phyloP scores from a whole-genome alignment of 257 asterid genomes.

The Lantana camara region DNA sequence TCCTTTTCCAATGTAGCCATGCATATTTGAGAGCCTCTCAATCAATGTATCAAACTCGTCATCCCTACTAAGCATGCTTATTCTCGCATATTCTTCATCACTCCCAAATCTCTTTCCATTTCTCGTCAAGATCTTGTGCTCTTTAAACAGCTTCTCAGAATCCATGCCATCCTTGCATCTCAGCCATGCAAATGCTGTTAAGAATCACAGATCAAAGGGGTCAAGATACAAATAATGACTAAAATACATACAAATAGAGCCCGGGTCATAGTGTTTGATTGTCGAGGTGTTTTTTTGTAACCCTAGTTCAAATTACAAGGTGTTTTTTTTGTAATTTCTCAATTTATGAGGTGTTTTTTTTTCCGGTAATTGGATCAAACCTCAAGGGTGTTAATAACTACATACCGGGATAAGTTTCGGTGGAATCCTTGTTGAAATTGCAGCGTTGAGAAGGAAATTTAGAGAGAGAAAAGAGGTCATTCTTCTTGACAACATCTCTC shows the following conservation, averaged over 20 bases:
- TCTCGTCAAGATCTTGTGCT: constrained; percentile 55
- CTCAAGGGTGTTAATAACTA: too few species aligned
- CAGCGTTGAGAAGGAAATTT: constrained; percentile 58
- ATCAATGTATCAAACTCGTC: constrained; percentile 61
- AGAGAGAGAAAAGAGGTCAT: constrained; percentile 37
- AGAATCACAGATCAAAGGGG: too few species aligned
- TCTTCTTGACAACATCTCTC: constrained; percentile 37
- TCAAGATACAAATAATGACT: too few species aligned
- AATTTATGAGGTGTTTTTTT: too few species aligned
- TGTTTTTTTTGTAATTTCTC: too few species aligned
- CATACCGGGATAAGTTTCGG: constrained; percentile 66
- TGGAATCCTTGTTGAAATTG: constrained; percentile 39
- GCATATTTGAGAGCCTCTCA: constrained; percentile 53
- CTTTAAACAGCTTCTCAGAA: constrained; percentile 51
- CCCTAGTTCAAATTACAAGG: too few species aligned
- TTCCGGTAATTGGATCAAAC: too few species aligned
- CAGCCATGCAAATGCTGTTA: constrained; percentile 88
- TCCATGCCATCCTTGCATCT: constrained; percentile 56
- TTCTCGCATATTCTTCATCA: constrained; percentile 47
- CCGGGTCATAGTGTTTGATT: too few species aligned
- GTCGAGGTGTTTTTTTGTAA: too few species aligned
- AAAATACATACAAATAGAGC: too few species aligned
- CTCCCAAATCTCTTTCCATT: constrained; percentile 71
- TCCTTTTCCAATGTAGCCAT: constrained; percentile 16
- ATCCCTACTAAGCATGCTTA: constrained; percentile 62